These are phyloP conservation scores for Rhododendron ferrugineum DNA, from an alignment of 148 eudicot species.

Conservation along the genomic window DNA sequence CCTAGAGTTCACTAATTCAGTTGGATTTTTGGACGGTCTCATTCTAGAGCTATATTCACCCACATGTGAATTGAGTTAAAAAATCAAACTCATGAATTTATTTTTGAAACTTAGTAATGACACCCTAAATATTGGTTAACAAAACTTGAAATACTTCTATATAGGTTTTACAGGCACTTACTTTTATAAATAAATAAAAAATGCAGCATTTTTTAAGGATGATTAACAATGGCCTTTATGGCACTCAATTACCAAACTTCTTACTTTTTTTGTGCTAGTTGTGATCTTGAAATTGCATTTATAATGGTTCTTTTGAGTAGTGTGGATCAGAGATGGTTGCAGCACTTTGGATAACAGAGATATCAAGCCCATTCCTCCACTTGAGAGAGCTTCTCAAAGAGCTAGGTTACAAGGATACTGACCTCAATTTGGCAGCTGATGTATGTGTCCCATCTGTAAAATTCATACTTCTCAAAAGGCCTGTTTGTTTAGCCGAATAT, in stretches of 20 bases:
- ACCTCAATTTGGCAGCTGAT: constrained; percentile 81
- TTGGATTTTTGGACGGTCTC: no score
- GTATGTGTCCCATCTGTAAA: constrained; percentile 34
- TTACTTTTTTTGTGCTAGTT: neutral
- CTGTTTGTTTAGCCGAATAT: neutral
- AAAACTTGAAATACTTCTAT: no score
- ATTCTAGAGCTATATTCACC: no score
- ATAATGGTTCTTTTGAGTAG: constrained; percentile 24
- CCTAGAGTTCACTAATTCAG: no score
- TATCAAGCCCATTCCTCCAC: constrained; percentile 86
- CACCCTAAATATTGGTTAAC: no score
- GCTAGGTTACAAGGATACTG: constrained; percentile 65
- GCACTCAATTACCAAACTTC: neutral
- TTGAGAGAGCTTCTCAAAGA: constrained; percentile 88
- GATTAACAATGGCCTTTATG: neutral
- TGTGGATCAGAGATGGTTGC: constrained; percentile 97
- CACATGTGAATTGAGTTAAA: no score
- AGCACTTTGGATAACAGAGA: constrained; percentile 65
- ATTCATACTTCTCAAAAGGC: neutral
- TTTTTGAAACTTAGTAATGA: no score
- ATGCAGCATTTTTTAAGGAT: neutral
- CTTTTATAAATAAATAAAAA: no score
- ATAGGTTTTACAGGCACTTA: neutral
- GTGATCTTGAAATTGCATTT: neutral
- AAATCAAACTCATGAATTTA: no score